phyloP scores from a whole-genome alignment of 495 filamentous ascomycete genomes.

The Astrocystis sublimbata region DNA sequence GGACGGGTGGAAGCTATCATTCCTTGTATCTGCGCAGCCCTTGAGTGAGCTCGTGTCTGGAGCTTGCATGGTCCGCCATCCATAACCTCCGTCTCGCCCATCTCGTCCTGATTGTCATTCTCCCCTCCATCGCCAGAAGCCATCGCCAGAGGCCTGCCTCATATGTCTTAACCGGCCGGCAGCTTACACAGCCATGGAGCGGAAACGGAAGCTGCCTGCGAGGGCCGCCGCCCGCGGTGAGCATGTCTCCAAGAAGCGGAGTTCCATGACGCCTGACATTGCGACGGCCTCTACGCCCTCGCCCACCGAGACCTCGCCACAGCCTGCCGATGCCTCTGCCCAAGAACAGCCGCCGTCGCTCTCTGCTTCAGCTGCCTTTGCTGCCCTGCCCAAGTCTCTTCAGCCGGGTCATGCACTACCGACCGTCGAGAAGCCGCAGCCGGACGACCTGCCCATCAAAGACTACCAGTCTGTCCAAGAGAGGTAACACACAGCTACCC shows the following conservation, averaged over 20 bases:
- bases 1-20: constrained; percentile 1
- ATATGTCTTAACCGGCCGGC: constrained; percentile 4
- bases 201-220: constrained; percentile 58
- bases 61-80: not conserved
- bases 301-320: constrained; percentile 33
- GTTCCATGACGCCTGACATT: constrained; percentile 41
- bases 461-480: constrained; percentile 84
- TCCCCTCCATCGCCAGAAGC: no score
- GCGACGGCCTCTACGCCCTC: constrained; percentile 39
- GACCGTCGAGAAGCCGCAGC: constrained; percentile 68
- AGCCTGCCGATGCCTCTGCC: constrained; percentile 30
- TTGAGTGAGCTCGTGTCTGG: not conserved
- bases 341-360: constrained; percentile 56
- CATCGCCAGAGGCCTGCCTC: no score
- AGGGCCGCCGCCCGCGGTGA: constrained; percentile 55
- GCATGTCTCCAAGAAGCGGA: constrained; percentile 51
- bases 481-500: constrained; percentile 57
- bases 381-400: constrained; percentile 55
- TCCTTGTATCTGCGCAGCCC: no score
- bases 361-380: not conserved
- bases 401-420: constrained; percentile 67
- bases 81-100: not conserved
- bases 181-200: constrained; percentile 44
- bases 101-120: no score
- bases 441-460: constrained; percentile 58